phyloP scores from a whole-genome alignment of 2,329 filamentous ascomycete species.

The Paramyrothecium roridum region DNA sequence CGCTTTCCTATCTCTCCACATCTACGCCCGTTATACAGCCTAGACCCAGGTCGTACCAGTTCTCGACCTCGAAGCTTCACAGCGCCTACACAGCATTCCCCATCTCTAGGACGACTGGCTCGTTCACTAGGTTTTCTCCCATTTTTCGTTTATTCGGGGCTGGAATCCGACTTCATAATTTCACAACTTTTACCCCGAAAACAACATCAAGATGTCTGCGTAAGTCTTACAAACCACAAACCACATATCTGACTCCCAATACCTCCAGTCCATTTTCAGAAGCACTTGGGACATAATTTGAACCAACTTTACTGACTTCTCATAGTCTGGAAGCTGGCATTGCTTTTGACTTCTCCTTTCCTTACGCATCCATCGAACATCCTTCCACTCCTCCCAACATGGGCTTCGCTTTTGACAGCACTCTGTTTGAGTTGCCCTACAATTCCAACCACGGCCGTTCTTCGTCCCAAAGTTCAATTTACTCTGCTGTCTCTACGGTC shows the following conservation, averaged over 20 bases:
- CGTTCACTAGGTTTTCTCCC: constrained; percentile 2
- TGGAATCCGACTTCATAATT: constrained; percentile 2
- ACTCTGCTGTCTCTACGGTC: constrained; percentile 55
- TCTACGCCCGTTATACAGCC: background rate
- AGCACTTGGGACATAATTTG: constrained; percentile 11
- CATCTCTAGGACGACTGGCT: background rate
- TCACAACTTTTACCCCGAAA: background rate
- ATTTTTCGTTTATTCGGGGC: constrained; percentile 3
- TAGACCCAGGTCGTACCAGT: background rate
- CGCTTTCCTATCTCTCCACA: constrained; percentile 3
- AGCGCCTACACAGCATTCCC: constrained; percentile 4
- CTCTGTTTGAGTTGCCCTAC: constrained; percentile 54
- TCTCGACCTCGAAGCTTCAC: background rate
- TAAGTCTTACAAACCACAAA: constrained; percentile 16
- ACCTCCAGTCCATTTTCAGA: constrained; percentile 11
- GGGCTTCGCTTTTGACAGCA: constrained; percentile 51
- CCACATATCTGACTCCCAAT: too few species aligned
- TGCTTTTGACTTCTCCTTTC: constrained; percentile 59
- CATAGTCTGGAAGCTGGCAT: constrained; percentile 59
- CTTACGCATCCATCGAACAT: constrained; percentile 29
- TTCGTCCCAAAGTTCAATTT: constrained; percentile 63
- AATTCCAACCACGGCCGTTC: constrained; percentile 56
- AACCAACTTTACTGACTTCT: too few species aligned
- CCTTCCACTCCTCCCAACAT: constrained; percentile 24
- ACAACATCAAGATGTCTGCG: constrained; percentile 29